Evolutionary conservation across 78 protist species (phyloP).

Genomic region (Tieghemostelium lacteum): DNA sequence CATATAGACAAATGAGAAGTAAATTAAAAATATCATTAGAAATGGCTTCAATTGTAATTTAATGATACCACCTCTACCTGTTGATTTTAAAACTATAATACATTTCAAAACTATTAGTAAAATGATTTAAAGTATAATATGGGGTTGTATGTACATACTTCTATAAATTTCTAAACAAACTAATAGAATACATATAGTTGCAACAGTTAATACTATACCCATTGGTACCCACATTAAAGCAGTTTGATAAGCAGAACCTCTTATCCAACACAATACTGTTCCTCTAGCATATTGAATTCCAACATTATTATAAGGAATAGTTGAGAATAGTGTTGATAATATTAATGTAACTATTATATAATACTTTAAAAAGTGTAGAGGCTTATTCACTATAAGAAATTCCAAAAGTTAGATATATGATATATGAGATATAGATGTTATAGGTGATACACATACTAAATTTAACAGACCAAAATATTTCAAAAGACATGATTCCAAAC

Average conservation of each 20-base stretch:
- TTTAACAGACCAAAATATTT: background rate
- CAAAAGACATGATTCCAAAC: conserved; percentile 6
- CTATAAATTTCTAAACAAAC: conserved; percentile 44
- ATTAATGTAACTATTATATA: background rate
- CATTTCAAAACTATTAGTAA: background rate
- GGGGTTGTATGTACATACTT: background rate
- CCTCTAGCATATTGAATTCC: background rate
- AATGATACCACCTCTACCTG: background rate
- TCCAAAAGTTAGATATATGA: background rate
- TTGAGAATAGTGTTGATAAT: background rate
- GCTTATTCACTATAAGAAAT: background rate
- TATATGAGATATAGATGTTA: background rate
- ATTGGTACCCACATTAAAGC: conserved; percentile 56
- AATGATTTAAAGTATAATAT: background rate
- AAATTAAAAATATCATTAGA: conserved; percentile 26
- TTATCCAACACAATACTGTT: conserved; percentile 37
- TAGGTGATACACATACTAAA: background rate
- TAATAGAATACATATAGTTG: conserved; percentile 1
- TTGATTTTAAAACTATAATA: background rate
- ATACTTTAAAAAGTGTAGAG: background rate
- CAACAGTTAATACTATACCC: conserved; percentile 13
- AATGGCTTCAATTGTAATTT: conserved; percentile 47
- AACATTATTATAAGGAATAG: background rate
- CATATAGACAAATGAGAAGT: conserved; percentile 16
- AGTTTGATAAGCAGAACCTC: conserved; percentile 9